Base-by-base conservation (phyloP, 257 asterid genomes). In the Henckelia pumila region DNA sequence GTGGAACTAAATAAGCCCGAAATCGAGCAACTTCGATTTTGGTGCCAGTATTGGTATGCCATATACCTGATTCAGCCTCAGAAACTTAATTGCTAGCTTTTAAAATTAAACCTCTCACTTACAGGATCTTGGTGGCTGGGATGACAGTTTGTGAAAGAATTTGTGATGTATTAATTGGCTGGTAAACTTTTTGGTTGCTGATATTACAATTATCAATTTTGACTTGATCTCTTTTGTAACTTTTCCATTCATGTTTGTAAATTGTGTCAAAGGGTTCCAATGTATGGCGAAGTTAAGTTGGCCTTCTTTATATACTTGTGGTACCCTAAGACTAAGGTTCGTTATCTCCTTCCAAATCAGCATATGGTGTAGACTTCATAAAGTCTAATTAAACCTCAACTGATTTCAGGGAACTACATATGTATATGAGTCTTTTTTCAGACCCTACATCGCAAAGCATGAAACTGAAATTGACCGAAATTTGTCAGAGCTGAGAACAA, bases 251-350 rank as follows among this genome's bases (percentile, higher is more conserved):
- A 26, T 66, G 32, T 37, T 55, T 33, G 19, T 71, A 16, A 21
- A 21, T 35, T 74, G 61, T 66, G 20, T 58, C 76, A 76, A 77
- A 93, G 97, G 99, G 76, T 93, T 80, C 98, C 98, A 35, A 86
- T 93, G 96, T 90, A 93, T 69, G 88, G 95, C 73, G 99, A 93
- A 86, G 97, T 97, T 67, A 93, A 93, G 82, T 66, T 93, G 89
- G 99, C 96, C 66, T 90, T 93, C 86, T 82, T 90, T 72, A 83
- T 90, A 73, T 93, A 90, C 88, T 70, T 90, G 80, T 90, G 97
- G 99, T 88, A 63, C 75, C 99, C 99, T 58, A 93, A 90, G 81
- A 93, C 97, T 9, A 88, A 87, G 97, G 99, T 88, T 52, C 69
- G 68, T 55, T 17, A 49, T 73, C 61, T 75, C 73, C 61, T 70